Evolutionary conservation across 345 rosid species (phyloP).

Genomic region (Lepidium aucheri): DNA sequence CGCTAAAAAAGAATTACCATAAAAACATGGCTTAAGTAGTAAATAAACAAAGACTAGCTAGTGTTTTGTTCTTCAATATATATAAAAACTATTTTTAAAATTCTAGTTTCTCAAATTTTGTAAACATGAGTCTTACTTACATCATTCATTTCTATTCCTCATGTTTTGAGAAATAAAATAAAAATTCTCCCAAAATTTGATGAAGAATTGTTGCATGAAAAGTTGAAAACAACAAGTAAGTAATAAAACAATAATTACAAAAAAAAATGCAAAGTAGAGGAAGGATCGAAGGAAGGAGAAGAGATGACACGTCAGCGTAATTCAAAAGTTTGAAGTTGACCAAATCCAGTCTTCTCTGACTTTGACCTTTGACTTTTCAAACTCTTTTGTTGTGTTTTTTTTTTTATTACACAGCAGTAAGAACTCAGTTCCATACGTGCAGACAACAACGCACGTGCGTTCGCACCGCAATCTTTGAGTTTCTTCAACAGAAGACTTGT

Average conservation of each 20-base stretch:
- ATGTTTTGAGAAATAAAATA: no score
- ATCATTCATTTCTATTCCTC: no score
- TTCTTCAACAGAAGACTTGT: slow-evolving; percentile 5
- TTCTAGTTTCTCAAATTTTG: no score
- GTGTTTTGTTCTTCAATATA: no score
- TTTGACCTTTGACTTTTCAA: slow-evolving; percentile 18
- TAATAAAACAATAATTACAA: not conserved
- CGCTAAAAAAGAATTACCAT: no score
- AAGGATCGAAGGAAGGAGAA: not conserved
- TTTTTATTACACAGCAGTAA: not conserved
- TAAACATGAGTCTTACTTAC: no score
- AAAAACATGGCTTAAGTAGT: no score
- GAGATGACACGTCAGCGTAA: not conserved
- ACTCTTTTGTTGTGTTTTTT: no score
- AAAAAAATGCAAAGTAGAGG: not conserved
- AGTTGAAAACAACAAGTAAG: not conserved
- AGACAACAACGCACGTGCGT: slow-evolving; percentile 24
- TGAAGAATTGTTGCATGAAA: no score
- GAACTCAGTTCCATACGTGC: not conserved
- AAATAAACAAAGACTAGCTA: no score
- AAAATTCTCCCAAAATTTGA: no score
- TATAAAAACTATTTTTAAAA: no score
- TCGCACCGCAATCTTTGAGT: slow-evolving; percentile 28
- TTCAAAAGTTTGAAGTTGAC: not conserved
- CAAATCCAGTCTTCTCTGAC: slow-evolving; percentile 12